Evolutionary conservation across 805 yeast genomes (phyloP), one percentile per base, ranked within the genome.

Genomic region (Barnettozyma vustinii): DNA sequence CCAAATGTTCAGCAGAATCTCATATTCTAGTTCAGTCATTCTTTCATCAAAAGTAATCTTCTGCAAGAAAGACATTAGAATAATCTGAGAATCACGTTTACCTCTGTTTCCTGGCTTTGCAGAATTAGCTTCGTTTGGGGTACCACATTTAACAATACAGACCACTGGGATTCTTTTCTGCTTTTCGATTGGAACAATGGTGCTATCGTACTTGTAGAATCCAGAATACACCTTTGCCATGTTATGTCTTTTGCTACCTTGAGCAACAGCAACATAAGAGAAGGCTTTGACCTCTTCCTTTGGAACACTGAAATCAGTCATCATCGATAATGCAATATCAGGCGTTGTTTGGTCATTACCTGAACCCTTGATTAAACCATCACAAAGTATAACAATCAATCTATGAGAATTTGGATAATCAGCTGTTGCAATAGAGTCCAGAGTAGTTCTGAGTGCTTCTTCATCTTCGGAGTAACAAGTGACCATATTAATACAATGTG

Each of bases 161-260:
- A 91, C 63, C 55, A 90, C 73, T 1, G 97, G 97, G 21, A 87
- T 87, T 54, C 89, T 76, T 63, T 87, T 91, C 68, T 92, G 98
- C 57, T 85, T 85, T 52, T 86, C 91, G 1, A 71, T 69, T 2
- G 92, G 87, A 40, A 90, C 81, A 1, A 92, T 86, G 3, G 68
- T 61, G 55, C 86, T 86, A 58, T 87, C 82, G 63, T 91, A 94
- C 56, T 83, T 83, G 71, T 94, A 94, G 64, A 87, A 94, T 0
- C 99, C 99, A 12, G 96, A 83, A 62, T 89, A 92, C 2, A 92
- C 90, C 67, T 91, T 92, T 26, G 99, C 97, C 96, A 91, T 90
- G 65, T 94, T 94, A 63, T 94, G 99, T 64, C 99, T 84, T 70
- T 89, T 94, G 4, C 87, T 59, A 57, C 99, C 99, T 58, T 86